These are phyloP conservation scores for Dioscorea zingiberensis DNA, from an alignment of 106 monocot species.

Conservation along the genomic window DNA sequence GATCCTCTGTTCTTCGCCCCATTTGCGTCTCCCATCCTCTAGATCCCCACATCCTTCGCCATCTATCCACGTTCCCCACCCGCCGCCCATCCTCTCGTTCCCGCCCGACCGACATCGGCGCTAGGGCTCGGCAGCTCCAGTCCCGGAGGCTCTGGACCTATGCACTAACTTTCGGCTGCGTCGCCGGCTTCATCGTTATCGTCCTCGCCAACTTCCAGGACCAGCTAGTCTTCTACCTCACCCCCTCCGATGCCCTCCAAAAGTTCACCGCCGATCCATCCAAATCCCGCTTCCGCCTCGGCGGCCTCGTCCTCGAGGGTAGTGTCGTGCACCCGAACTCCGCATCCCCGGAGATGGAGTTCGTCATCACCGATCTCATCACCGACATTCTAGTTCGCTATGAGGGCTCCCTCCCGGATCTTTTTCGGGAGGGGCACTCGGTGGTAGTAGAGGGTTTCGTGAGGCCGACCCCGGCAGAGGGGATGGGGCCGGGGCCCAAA, in stretches of 20 bases:
- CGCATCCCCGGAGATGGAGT: constrained; percentile 80
- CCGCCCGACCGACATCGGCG: constrained; percentile 72
- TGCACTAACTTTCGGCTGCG: constrained; percentile 79
- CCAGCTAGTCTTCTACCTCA: constrained; percentile 91
- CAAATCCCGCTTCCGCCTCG: constrained; percentile 79
- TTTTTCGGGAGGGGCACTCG: constrained; percentile 97
- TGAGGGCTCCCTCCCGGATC: constrained; percentile 82
- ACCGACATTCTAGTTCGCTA: constrained; percentile 91
- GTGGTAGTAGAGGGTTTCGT: constrained; percentile 91
- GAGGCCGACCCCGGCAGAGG: constrained; percentile 29
- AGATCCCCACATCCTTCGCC: not conserved
- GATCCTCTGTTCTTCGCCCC: not conserved
- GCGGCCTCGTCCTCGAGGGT: constrained; percentile 92
- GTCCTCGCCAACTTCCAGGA: constrained; percentile 95
- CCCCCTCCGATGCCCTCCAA: constrained; percentile 75
- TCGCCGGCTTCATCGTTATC: constrained; percentile 89
- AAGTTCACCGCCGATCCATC: constrained; percentile 53
- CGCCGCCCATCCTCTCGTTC: constrained; percentile 17
- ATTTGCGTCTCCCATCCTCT: not conserved
- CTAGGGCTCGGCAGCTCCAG: constrained; percentile 90
- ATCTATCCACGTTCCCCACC: constrained; percentile 19
- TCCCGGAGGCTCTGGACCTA: constrained; percentile 93
- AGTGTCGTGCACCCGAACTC: constrained; percentile 57
- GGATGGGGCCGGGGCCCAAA: constrained; percentile 2
- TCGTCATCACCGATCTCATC: constrained; percentile 89